Conservation (phyloP, 2,329 filamentous ascomycete species). For the Cercospora zeina region DNA sequence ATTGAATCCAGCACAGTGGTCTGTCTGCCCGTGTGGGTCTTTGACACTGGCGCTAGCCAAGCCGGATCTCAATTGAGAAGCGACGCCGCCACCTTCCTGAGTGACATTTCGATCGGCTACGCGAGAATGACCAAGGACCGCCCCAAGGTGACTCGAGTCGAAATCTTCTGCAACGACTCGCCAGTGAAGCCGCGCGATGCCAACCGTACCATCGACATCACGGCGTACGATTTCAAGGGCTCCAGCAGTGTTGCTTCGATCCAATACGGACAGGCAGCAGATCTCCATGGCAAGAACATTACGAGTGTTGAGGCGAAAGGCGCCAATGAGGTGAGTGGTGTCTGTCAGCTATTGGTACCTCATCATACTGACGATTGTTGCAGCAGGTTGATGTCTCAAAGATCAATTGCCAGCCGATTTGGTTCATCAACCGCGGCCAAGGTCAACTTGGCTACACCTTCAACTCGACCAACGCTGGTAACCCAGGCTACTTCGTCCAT, state of each 20-base stretch:
- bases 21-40: neutral
- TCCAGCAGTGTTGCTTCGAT: neutral
- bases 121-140: neutral
- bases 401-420: slow-evolving; percentile 4
- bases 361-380: neutral
- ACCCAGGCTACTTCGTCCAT: slow-evolving; percentile 5
- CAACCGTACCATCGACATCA: neutral
- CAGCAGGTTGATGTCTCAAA: neutral
- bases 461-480: neutral
- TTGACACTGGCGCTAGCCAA: neutral
- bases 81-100: neutral
- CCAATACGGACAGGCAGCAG: neutral
- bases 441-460: slow-evolving; percentile 5
- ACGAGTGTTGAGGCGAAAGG: neutral
- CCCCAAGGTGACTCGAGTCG: neutral
- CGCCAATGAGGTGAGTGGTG: neutral
- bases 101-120: neutral
- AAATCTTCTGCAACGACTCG: slow-evolving; percentile 4
- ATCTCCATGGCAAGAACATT: neutral
- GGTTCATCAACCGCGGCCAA: neutral
- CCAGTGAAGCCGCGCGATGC: neutral
- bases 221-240: neutral
- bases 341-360: neutral
- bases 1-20: neutral
- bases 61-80: neutral